Base-by-base conservation (phyloP, 2,329 filamentous ascomycete genomes). In the Phaeomoniella chlamydospora region DNA sequence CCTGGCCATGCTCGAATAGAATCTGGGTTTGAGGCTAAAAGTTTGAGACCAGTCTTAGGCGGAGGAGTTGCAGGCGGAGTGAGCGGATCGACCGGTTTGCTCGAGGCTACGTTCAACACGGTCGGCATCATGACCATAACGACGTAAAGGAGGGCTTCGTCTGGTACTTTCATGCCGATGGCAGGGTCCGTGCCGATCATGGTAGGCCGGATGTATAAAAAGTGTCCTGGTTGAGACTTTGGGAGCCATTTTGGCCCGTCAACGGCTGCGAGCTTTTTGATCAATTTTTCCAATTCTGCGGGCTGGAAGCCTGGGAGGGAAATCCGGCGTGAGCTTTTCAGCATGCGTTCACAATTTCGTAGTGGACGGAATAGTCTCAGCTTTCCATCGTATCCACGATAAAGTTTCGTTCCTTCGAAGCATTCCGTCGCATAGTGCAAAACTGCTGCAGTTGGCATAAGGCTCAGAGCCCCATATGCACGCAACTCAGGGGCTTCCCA, bases 391-490 rank as follows among this genome's bases (percentile, higher is more conserved):
- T 70, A 58, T 54, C 76, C 61, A 51, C 73, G 77, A 55, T 74
- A 74, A 32, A 74, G 73, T 60, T 92, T 93, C 62, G 78, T 68
- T 10, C 85, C 85, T 61, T 93, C 85, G 61, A 92, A 93, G 58
- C 85, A 92, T 59, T 88, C 80, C 33, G 84, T 92, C 9, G 84
- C 85, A 59, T 93, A 93, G 67, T 93, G 85, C 41, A 93, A 70
- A 41, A 77, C 76, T 3, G 77, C 82, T 11, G 84, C 82, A 3
- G 80, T 87, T 22, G 85, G 85, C 64, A 84, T 80, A 49, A 93
- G 74, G 43, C 69, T 69, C 36, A 93, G 62, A 9, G 82, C 79
- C 0, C 81, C 80, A 57, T 84, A 90, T 16, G 84, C 80, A 54
- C 74, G 72, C 39, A 92, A 69, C 47, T 79, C 69, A 1, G 85